Conservation (phyloP, 2,329 filamentous ascomycete genomes). For the Verticillium isaacii region DNA sequence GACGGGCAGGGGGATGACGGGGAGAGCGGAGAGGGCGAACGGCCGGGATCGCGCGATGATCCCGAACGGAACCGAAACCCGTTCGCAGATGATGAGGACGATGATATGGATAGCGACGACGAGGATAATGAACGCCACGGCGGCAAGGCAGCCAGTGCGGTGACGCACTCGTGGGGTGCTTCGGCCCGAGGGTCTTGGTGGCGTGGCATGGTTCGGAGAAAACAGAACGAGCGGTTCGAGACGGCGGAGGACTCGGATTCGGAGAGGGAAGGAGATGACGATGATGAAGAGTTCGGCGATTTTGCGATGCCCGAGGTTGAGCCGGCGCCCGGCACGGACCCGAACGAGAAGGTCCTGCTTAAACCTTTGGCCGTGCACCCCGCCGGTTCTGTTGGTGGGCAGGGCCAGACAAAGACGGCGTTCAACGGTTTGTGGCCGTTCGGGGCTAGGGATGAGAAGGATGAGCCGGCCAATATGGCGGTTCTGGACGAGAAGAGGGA, state of each 20-base stretch:
- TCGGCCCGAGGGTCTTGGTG: slow-evolving; percentile 41
- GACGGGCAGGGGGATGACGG: slow-evolving; percentile 34
- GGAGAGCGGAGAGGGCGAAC: slow-evolving; percentile 29
- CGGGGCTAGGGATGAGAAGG: slow-evolving; percentile 32
- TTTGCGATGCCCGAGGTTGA: slow-evolving; percentile 60
- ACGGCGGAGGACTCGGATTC: slow-evolving; percentile 40
- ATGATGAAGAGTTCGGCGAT: slow-evolving; percentile 63
- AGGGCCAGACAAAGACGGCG: slow-evolving; percentile 25
- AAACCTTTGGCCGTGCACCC: slow-evolving; percentile 53
- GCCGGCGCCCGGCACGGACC: slow-evolving; percentile 19
- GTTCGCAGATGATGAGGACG: slow-evolving; percentile 52
- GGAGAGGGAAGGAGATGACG: slow-evolving; percentile 47
- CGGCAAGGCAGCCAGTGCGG: slow-evolving; percentile 13
- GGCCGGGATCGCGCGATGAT: slow-evolving; percentile 11
- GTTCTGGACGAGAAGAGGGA: slow-evolving; percentile 18
- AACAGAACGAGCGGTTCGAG: slow-evolving; percentile 27
- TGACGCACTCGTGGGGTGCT: slow-evolving; percentile 18
- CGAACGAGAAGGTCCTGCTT: slow-evolving; percentile 40
- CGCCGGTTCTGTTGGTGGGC: slow-evolving; percentile 27
- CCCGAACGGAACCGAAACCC: slow-evolving; percentile 39
- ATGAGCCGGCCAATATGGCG: slow-evolving; percentile 19
- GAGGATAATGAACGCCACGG: slow-evolving; percentile 35
- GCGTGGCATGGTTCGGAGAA: slow-evolving; percentile 32
- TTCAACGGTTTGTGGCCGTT: slow-evolving; percentile 57
- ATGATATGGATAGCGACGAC: slow-evolving; percentile 46